Evolutionary conservation across 495 filamentous ascomycete species (phyloP), one percentile per base, ranked within the genome.

Genomic region (Neurospora intermedia): DNA sequence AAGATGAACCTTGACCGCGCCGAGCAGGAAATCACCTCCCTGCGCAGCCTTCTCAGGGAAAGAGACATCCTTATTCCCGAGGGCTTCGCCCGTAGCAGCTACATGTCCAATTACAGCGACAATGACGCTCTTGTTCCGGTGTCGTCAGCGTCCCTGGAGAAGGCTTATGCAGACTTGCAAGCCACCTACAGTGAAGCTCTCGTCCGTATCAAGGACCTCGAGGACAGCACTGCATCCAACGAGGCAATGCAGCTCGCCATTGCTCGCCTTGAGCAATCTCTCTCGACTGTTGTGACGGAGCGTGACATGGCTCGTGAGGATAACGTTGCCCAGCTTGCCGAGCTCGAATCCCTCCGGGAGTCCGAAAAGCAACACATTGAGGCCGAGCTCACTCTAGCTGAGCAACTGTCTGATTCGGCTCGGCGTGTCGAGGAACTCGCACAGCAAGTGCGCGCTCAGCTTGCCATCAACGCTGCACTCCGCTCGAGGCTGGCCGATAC

Each of bases 1-100:
- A 97, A 97, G 82, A 98, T 97, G 92, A 96, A 99, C 79, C 88
- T 99, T 40, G 96, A 99, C 78, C 92, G 94, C 74, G 94, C 96
- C 5, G 92, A 97, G 81, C 92, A 96, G 79, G 96, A 99, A 83
- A 97, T 95, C 15, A 83, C 86, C 41, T 93, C 91, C 38, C 83
- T 99, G 41, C 89, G 94, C 35, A 87, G 82, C 35, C 86, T 99
- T 31, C 88, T 99, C 20, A 86, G 92, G 77, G 94, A 97, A 81
- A 93, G 94, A 76, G 95, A 97, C 79, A 94, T 94, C 70, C 82
- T 91, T 27, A 87, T 92, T 38, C 89, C 89, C 9, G 85, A 85
- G 43, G 80, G 83, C 16, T 81, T 88, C 15, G 84, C 85, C 6
- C 85, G 88, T 42, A 83, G 84, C 2, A 83, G 83, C 72, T 82